Percentiles rank a stretch among this genome's conserved stretches.
These are phyloP conservation scores for Alternaria dauci DNA, from an alignment of 2,329 filamentous ascomycete genomes.

Conservation along the genomic window DNA sequence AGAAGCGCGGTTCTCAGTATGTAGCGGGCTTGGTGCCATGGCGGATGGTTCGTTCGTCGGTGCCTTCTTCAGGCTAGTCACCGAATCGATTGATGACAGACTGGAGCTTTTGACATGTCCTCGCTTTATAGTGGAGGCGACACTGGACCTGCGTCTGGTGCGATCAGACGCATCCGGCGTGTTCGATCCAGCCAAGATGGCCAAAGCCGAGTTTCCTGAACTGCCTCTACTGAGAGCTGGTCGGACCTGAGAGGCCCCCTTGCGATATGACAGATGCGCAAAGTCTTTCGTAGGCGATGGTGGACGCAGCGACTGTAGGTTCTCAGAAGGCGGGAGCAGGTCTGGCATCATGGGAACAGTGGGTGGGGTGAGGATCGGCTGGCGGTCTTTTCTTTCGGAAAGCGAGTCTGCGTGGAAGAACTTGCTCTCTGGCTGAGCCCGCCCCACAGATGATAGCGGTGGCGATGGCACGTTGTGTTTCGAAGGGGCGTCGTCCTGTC, in stretches of 20 bases:
- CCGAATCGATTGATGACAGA: conserved; percentile 58
- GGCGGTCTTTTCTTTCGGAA: conserved; percentile 50
- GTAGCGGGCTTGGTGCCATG: conserved; percentile 43
- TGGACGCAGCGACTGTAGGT: conserved; percentile 42
- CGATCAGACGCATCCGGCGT: conserved; percentile 34
- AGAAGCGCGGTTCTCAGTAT: conserved; percentile 43
- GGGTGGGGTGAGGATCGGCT: conserved; percentile 47
- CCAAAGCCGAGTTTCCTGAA: conserved; percentile 45
- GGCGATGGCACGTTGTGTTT: conserved; percentile 43
- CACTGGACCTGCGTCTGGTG: conserved; percentile 45
- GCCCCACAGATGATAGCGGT: conserved; percentile 40
- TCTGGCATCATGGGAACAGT: conserved; percentile 39
- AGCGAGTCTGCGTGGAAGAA: conserved; percentile 76
- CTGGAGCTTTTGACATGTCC: conserved; percentile 53
- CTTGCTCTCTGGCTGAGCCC: conserved; percentile 56
- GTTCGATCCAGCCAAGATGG: conserved; percentile 41
- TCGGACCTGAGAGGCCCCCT: conserved; percentile 59
- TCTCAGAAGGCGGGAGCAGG: conserved; percentile 23
- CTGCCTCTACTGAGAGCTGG: conserved; percentile 44
- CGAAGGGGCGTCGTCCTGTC: conserved; percentile 49
- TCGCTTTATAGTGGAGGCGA: conserved; percentile 36
- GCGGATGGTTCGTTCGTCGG: conserved; percentile 32
- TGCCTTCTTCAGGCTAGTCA: conserved; percentile 43
- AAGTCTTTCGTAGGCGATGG: conserved; percentile 58
- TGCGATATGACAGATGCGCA: conserved; percentile 59